phyloP scores from a whole-genome alignment of 2,329 filamentous ascomycete species.

The Aspergillus glaucus region DNA sequence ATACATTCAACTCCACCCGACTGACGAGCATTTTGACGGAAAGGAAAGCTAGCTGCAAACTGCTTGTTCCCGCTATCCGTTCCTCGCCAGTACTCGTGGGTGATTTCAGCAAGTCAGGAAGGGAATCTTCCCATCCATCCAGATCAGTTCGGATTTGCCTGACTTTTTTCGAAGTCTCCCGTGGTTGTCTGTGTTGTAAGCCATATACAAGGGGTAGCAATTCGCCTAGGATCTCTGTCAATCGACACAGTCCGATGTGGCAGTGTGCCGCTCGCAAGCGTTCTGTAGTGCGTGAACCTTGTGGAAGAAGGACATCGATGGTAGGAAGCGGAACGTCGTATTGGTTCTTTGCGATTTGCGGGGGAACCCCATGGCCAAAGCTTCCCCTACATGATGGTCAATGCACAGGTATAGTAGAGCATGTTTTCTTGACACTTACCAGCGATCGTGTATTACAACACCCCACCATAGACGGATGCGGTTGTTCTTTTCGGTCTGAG shows the following conservation, averaged over 20 bases:
- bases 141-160: slow-evolving; percentile 41
- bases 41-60: slow-evolving; percentile 40
- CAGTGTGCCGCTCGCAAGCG: slow-evolving; percentile 43
- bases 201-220: slow-evolving; percentile 42
- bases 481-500: slow-evolving; percentile 45
- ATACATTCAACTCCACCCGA: slow-evolving; percentile 41
- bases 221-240: slow-evolving; percentile 44
- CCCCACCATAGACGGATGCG: slow-evolving; percentile 53
- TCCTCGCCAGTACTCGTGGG: slow-evolving; percentile 27
- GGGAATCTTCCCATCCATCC: slow-evolving; percentile 41
- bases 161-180: slow-evolving; percentile 41
- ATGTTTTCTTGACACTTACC: slow-evolving; percentile 26
- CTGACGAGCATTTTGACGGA: slow-evolving; percentile 44
- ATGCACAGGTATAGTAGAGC: background rate
- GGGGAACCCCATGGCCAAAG: slow-evolving; percentile 51
- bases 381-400: slow-evolving; percentile 40
- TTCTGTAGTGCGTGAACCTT: slow-evolving; percentile 33
- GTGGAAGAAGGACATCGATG: slow-evolving; percentile 34
- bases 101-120: slow-evolving; percentile 38
- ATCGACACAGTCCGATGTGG: slow-evolving; percentile 48
- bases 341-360: slow-evolving; percentile 47
- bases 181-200: slow-evolving; percentile 36
- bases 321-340: slow-evolving; percentile 52
- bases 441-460: slow-evolving; percentile 52
- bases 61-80: slow-evolving; percentile 37